Conservation (phyloP, 2,329 filamentous ascomycete genomes). For the Trichoderma sp. region DNA sequence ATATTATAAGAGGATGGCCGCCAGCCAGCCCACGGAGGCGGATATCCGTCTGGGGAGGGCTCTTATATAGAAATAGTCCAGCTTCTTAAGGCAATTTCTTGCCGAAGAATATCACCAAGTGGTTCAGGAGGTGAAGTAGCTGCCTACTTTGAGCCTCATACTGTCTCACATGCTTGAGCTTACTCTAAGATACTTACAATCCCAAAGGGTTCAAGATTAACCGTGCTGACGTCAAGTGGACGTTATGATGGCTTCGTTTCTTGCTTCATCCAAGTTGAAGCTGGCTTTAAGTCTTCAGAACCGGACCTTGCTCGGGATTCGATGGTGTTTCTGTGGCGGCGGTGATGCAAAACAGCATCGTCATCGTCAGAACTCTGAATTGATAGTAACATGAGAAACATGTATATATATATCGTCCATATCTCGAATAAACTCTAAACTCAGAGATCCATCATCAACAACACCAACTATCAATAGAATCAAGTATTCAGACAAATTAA, state of each 20-base stretch:
- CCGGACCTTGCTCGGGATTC: slow-evolving; percentile 1
- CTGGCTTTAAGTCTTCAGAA: neutral
- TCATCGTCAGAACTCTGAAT: neutral
- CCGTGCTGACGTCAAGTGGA: slow-evolving; percentile 11
- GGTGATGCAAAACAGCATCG: neutral
- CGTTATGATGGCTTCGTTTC: neutral
- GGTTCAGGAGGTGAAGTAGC: neutral
- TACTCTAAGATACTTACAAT: neutral
- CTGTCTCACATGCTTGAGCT: neutral
- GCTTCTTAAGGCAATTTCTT: neutral
- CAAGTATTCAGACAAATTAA: neutral
- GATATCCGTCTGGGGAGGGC: neutral
- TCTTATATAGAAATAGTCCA: neutral
- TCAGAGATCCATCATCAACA: neutral
- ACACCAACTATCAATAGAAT: neutral
- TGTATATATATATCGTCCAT: neutral
- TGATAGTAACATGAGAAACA: neutral
- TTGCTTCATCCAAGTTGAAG: neutral
- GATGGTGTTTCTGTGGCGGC: neutral
- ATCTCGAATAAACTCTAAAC: neutral
- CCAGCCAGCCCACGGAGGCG: neutral
- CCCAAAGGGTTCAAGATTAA: slow-evolving; percentile 6
- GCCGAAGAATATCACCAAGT: neutral
- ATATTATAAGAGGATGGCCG: neutral
- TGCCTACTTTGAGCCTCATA: neutral